Evolutionary conservation across 129 eudicot genomes (phyloP), one percentile per base, ranked within the genome.

Genomic region (Mikania micrantha): DNA sequence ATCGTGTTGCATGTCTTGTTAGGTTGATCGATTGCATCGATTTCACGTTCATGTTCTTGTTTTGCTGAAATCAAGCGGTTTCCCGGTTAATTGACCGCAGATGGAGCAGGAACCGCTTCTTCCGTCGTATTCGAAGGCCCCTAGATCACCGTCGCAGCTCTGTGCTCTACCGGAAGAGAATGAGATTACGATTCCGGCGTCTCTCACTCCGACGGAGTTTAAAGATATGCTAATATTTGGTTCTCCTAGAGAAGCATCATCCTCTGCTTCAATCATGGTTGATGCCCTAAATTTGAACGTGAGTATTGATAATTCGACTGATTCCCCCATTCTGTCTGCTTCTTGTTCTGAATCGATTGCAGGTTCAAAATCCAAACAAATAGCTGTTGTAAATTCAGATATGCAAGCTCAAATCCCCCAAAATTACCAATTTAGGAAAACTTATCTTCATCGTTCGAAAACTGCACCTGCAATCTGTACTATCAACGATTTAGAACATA

Each of bases 141-240:
- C 75, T 3, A 59, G 25, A 49, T 25, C 85, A 11, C 83, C 88
- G 10, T 13, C 74, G n/a, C 70, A 76, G 0, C 82, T 80, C 60
- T 48, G 77, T 42, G 61, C 81, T 3, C 34, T 84, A 4, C 95
- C 85, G 10, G 87, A 83, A 52, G 57, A 85, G 64, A 78, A 82
- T 66, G 89, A 70, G 47, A 59, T 80, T 42, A 16, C 82, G 3
- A 60, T 78, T 44, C 85, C 88, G 22, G 67, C 83, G 0, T 27
- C 84, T 41, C 39, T 86, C 21, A 82, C 95, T 45, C 87, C 95
- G 0, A 63, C 75, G 28, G 89, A 85, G 67, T 73, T 90, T 53
- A 90, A 90, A 70, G 95, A 90, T 27, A 72, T 78, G n/a, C 84
- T 90, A 17, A 90, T 87, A 4, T 90, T 87, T 58, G 97, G 95